phyloP scores from a whole-genome alignment of 768 basidiomycete genomes.

The Crassisporium funariophilum region DNA sequence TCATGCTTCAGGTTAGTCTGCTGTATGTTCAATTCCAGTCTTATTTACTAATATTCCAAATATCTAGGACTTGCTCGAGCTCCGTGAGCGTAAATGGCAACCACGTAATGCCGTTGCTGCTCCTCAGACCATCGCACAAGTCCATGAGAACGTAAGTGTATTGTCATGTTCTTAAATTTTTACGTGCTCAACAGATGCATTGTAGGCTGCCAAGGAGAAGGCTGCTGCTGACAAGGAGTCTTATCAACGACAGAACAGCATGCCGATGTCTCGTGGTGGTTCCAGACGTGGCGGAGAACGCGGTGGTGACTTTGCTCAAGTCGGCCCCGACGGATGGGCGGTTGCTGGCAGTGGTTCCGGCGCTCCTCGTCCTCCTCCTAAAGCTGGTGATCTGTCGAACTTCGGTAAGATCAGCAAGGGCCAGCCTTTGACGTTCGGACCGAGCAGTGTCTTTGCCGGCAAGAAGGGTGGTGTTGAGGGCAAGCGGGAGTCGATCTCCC shows the following conservation, averaged over 20 bases:
- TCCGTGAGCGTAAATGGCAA: conserved; percentile 83
- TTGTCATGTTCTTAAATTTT: background rate
- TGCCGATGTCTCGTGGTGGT: conserved; percentile 91
- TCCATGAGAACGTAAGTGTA: conserved; percentile 78
- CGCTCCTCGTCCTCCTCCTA: conserved; percentile 59
- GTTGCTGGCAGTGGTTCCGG: conserved; percentile 54
- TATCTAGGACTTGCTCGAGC: conserved; percentile 84
- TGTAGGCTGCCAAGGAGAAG: conserved; percentile 82
- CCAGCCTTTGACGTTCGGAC: conserved; percentile 76
- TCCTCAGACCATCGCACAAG: conserved; percentile 85
- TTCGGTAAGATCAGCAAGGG: conserved; percentile 84
- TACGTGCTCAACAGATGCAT: conserved; percentile 4
- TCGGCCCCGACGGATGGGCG: conserved; percentile 88
- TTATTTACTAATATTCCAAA: conserved; percentile 8
- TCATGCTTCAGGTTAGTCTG: conserved; percentile 88
- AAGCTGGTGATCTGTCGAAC: conserved; percentile 83
- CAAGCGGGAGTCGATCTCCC: conserved; percentile 76
- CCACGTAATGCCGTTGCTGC: conserved; percentile 71
- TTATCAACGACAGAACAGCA: conserved; percentile 62
- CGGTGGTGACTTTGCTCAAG: conserved; percentile 50
- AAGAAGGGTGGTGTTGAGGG: conserved; percentile 54
- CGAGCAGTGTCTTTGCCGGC: conserved; percentile 79
- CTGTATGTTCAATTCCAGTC: conserved; percentile 1
- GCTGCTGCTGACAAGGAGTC: conserved; percentile 62
- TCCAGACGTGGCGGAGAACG: conserved; percentile 85